Evolutionary conservation across 495 filamentous ascomycete genomes (phyloP), one percentile per base, ranked within the genome.

Genomic region (Aspergillus hancockii): DNA sequence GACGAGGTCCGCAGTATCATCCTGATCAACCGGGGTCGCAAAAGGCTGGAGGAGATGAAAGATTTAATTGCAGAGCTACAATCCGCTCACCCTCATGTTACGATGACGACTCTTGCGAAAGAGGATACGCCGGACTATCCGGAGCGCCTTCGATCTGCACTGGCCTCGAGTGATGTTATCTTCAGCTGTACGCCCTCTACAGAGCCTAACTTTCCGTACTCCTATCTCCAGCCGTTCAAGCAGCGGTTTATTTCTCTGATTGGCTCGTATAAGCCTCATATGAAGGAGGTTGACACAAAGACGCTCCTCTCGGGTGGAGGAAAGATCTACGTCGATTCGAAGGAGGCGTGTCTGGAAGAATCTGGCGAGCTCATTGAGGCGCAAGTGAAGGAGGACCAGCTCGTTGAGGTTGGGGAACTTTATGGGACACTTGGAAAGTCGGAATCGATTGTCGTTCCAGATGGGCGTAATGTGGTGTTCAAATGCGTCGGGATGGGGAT

Each of bases 281-380:
- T 98, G 94, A 77, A 86, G 52, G 94, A 98, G 71, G 66, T 98
- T 40, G 90, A 93, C 40, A 81, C 81, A 0, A 87, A 88, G 46
- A 82, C 96, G 18, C 70, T 98, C 3, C 83, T 90, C 34, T 90
- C 89, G 2, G 78, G 80, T 2, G 88, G 90, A 2, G 88, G 89
- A 0, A 87, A 83, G 16, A 78, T 94, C 38, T 82, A 96, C 32
- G 93, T 97, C 18, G 93, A 98, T 68, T 90, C 87, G 2, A 77
- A 88, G 22, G 83, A 89, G 31, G 90, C 88, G 13, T 93, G 90
- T 67, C 64, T 97, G 61, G 84, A 86, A 66, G 93, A 97, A 67
- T 87, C 93, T 0, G 94, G 94, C 3, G 94, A 98, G 79, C 73
- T 98, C 54, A 91, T 93, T 36, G 82, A 87, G 61, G 91, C 90